Percentiles rank a stretch among this genome's conserved stretches.
phyloP scores from a whole-genome alignment of 129 eudicot species.

The Artemisia tridentata region DNA sequence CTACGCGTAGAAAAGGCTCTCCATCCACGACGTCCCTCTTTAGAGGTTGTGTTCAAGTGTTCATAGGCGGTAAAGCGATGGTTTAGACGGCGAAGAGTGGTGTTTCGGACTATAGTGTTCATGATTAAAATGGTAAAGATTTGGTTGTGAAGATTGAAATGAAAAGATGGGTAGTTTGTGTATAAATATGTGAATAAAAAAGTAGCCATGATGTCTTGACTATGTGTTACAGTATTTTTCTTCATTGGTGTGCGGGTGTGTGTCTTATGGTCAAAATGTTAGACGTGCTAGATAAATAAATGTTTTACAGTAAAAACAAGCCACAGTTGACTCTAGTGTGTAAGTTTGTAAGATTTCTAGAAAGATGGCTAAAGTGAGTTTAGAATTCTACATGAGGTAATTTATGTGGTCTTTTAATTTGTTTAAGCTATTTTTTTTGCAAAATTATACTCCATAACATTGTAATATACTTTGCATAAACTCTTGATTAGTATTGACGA shows the following conservation, averaged over 20 bases:
- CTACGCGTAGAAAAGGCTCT: slow-evolving; percentile 38
- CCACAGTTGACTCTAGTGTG: neutral
- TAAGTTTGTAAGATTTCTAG: no score
- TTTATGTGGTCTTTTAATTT: no score
- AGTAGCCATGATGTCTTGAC: slow-evolving; percentile 23
- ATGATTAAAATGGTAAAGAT: neutral
- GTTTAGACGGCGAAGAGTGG: slow-evolving; percentile 45
- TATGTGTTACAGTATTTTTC: slow-evolving; percentile 18
- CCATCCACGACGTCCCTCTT: slow-evolving; percentile 3
- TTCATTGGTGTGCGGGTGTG: slow-evolving; percentile 27
- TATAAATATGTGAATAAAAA: slow-evolving; percentile 24
- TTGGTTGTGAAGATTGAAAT: slow-evolving; percentile 4
- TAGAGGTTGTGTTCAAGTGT: slow-evolving; percentile 25
- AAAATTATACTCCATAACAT: no score
- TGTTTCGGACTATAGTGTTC: slow-evolving; percentile 38
- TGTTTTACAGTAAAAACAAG: neutral
- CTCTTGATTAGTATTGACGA: neutral
- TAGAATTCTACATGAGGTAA: no score
- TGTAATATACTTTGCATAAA: neutral
- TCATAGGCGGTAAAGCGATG: slow-evolving; percentile 35
- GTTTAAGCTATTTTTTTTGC: no score
- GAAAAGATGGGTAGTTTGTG: slow-evolving; percentile 2
- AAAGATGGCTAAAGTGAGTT: no score
- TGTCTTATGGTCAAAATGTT: slow-evolving; percentile 12
- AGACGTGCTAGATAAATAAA: neutral